Evolutionary conservation across 371 early-diverging fungal species (phyloP).

Genomic region (Mucor indicus): DNA sequence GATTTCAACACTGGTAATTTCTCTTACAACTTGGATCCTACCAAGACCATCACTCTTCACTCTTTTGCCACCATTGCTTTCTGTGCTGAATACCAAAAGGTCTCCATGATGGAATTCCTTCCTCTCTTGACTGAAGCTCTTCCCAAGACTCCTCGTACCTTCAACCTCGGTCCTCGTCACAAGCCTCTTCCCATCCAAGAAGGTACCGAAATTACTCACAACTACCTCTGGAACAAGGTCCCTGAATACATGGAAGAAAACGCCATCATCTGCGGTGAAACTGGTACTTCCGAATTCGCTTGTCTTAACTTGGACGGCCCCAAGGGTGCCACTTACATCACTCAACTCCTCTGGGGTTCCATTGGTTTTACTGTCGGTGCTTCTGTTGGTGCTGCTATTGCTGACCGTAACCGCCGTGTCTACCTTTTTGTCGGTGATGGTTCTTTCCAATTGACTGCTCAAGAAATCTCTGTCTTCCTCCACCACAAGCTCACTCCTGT

Average conservation of each 20-base stretch:
- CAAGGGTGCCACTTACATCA: conserved; percentile 24
- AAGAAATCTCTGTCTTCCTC: conserved; percentile 44
- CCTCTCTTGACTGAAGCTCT: conserved; percentile 27
- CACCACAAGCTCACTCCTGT: conserved; percentile 39
- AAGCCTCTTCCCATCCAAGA: conserved; percentile 9
- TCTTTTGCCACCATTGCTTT: conserved; percentile 29
- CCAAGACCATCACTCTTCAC: conserved; percentile 37
- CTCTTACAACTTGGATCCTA: conserved; percentile 20
- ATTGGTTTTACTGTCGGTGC: conserved; percentile 41
- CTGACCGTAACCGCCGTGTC: conserved; percentile 26
- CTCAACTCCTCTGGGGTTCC: conserved; percentile 40
- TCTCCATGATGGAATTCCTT: conserved; percentile 32
- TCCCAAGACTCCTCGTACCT: conserved; percentile 14
- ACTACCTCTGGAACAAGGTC: conserved; percentile 39
- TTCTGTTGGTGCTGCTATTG: conserved; percentile 29
- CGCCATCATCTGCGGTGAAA: conserved; percentile 43
- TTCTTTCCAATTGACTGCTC: conserved; percentile 47
- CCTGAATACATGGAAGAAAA: conserved; percentile 25
- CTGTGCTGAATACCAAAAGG: conserved; percentile 31
- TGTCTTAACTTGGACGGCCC: conserved; percentile 30
- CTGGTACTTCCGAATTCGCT: conserved; percentile 50
- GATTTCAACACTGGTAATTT: conserved; percentile 58
- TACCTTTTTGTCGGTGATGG: conserved; percentile 52
- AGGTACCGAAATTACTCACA: conserved; percentile 26
- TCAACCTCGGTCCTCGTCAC: conserved; percentile 19